Evolutionary conservation across 2,329 filamentous ascomycete genomes (phyloP), one percentile per base, ranked within the genome.

Genomic region (Fusarium neocosmosporiellum): DNA sequence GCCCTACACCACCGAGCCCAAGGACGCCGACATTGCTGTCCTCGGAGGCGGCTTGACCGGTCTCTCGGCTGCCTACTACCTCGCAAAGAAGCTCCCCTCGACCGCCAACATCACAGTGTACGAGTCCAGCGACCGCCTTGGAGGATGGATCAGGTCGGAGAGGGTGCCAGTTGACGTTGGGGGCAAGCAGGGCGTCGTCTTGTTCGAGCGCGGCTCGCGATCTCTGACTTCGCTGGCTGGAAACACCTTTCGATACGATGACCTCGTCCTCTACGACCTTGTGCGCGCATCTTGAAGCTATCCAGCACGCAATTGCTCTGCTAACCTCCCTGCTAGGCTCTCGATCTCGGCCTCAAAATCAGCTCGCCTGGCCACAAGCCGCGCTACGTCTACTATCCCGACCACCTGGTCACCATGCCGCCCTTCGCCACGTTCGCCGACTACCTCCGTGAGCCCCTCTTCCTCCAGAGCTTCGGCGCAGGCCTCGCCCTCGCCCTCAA

Each of bases 321-420:
- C 48, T 53, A 18, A 36, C 9, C 78, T 70, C 65, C 78, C 71
- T 22, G 41, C 20, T 50, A 83, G 81, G 77, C 75, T 18, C 77
- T 82, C 48, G 81, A 82, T 63, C 78, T 83, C 31, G 81, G 81
- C 37, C 81, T 83, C 67, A 63, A 70, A n/a, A 76, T 90, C 86
- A 53, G 81, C 81, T 86, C 88, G 83, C 87, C 60, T 86, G 87
- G 61, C 85, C 78, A 77, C 46, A 70, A 75, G 58, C 75, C 80
- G 16, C 92, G 95, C 70, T 98, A 92, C 81, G 86, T 98, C 67
- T 98, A 96, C 87, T 97, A 97, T 78, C 94, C 94, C 2, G 93
- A 98, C 80, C 93, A 91, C 77, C 88, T 84, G 36, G 80, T 84
- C 31, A 62, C 74, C 39, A 71, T 81, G 29, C 82, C 82, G 2